These are phyloP conservation scores for Boletus sp. DNA, from an alignment of 768 basidiomycete genomes.

Conservation along the genomic window DNA sequence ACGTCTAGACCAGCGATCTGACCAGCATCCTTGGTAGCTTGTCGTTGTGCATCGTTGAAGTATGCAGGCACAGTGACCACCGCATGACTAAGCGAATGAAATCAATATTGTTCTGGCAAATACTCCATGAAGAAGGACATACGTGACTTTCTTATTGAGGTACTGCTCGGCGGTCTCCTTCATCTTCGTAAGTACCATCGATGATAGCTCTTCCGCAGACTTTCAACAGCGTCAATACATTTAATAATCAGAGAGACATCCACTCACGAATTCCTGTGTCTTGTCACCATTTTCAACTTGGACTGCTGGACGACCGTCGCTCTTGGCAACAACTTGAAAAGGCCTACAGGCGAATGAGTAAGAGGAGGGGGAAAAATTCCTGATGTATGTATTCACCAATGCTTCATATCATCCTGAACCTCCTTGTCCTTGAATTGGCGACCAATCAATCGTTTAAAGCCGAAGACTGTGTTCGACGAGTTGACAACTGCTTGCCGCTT, in stretches of 20 bases:
- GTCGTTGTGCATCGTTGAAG: slow-evolving; percentile 99
- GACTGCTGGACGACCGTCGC: slow-evolving; percentile 76
- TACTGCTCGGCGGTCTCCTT: slow-evolving; percentile 93
- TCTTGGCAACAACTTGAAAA: slow-evolving; percentile 70
- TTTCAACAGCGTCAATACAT: slow-evolving; percentile 32
- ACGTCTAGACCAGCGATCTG: slow-evolving; percentile 97
- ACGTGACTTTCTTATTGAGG: slow-evolving; percentile 92
- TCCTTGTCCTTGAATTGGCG: slow-evolving; percentile 91
- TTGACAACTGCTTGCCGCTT: slow-evolving; percentile 98
- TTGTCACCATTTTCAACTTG: slow-evolving; percentile 87
- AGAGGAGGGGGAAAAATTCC: background rate
- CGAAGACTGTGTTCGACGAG: slow-evolving; percentile 89
- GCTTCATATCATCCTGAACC: slow-evolving; percentile 85
- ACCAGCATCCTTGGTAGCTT: slow-evolving; percentile 98
- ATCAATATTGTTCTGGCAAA: background rate
- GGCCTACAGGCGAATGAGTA: slow-evolving; percentile 49
- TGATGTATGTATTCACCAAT: slow-evolving; percentile 54
- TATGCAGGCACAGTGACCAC: slow-evolving; percentile 97
- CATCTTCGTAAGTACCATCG: slow-evolving; percentile 91
- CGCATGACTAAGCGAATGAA: slow-evolving; percentile 52
- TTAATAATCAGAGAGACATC: background rate
- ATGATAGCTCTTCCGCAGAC: slow-evolving; percentile 85
- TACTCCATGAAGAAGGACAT: slow-evolving; percentile 33
- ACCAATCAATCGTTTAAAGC: slow-evolving; percentile 93
- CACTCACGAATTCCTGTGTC: slow-evolving; percentile 71